Conservation (phyloP, 805 yeast species). For the Starmerella potacharoeniae region DNA sequence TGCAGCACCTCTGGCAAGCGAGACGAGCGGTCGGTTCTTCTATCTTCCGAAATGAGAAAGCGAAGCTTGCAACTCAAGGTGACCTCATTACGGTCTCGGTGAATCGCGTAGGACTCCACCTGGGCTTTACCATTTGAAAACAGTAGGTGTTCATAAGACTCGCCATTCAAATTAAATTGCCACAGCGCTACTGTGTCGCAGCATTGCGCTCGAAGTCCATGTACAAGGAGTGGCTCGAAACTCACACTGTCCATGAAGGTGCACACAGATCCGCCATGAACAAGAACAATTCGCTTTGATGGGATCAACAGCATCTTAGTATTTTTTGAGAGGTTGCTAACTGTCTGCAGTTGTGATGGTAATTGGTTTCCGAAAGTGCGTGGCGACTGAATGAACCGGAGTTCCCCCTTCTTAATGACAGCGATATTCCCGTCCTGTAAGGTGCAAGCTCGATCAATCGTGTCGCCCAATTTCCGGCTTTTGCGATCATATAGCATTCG, state of each 20-base stretch:
- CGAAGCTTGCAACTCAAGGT: constrained; percentile 5
- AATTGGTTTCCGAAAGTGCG: neutral
- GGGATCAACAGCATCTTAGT: constrained; percentile 5
- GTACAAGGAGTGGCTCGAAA: constrained; percentile 1
- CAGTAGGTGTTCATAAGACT: constrained; percentile 6
- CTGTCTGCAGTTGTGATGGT: neutral
- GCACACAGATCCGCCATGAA: constrained; percentile 1
- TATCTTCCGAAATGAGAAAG: neutral
- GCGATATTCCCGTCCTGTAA: constrained; percentile 1
- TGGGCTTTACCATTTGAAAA: constrained; percentile 3
- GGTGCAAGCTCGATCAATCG: neutral
- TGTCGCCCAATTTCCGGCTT: neutral
- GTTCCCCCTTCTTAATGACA: neutral
- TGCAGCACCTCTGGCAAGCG: neutral
- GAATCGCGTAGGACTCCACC: constrained; percentile 11
- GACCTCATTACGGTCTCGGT: constrained; percentile 3
- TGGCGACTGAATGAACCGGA: neutral
- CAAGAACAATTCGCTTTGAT: neutral
- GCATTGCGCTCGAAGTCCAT: neutral
- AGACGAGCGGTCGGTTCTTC: neutral
- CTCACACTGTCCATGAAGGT: constrained; percentile 4
- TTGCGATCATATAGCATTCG: neutral
- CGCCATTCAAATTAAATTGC: constrained; percentile 3
- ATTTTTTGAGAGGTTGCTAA: neutral
- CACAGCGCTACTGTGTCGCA: constrained; percentile 4